phyloP scores from a whole-genome alignment of 371 early-diverging fungal species.

The Haplosporangium sp. region DNA sequence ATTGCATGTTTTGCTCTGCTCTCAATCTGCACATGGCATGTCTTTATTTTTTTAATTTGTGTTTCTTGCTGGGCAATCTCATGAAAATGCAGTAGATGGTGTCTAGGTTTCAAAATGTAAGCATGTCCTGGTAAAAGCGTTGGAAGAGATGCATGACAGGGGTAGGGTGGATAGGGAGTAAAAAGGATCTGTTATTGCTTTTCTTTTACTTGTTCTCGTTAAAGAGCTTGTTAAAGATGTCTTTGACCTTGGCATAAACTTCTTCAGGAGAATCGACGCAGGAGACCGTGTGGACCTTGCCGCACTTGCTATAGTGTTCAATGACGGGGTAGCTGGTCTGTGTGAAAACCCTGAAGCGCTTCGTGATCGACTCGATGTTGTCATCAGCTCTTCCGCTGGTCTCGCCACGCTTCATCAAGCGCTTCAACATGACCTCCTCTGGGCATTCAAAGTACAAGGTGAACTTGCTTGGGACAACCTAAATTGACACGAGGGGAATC shows the following conservation, averaged over 20 bases:
- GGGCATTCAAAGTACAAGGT: slow-evolving; percentile 95
- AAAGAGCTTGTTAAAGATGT: slow-evolving; percentile 59
- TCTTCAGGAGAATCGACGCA: slow-evolving; percentile 67
- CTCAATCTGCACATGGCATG: not conserved
- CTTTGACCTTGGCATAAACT: slow-evolving; percentile 65
- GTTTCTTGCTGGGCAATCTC: too few species aligned
- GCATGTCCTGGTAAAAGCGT: too few species aligned
- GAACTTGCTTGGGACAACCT: slow-evolving; percentile 75
- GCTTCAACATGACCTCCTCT: slow-evolving; percentile 87
- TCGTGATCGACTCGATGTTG: slow-evolving; percentile 94
- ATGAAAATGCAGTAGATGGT: too few species aligned
- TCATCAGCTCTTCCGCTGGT: slow-evolving; percentile 95
- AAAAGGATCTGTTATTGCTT: too few species aligned
- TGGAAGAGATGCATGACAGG: too few species aligned
- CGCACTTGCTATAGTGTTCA: slow-evolving; percentile 74
- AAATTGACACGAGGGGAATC: not conserved
- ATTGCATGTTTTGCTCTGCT: not conserved
- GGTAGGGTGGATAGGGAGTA: too few species aligned
- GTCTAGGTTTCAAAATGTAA: too few species aligned
- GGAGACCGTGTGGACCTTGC: slow-evolving; percentile 82
- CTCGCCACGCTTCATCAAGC: slow-evolving; percentile 91
- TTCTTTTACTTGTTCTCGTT: slow-evolving; percentile 49
- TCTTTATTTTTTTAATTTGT: too few species aligned
- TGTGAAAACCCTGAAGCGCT: slow-evolving; percentile 89
- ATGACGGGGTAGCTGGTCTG: slow-evolving; percentile 93